phyloP scores from a whole-genome alignment of 2,329 filamentous ascomycete genomes.

The Sporothrix euskadiensis region DNA sequence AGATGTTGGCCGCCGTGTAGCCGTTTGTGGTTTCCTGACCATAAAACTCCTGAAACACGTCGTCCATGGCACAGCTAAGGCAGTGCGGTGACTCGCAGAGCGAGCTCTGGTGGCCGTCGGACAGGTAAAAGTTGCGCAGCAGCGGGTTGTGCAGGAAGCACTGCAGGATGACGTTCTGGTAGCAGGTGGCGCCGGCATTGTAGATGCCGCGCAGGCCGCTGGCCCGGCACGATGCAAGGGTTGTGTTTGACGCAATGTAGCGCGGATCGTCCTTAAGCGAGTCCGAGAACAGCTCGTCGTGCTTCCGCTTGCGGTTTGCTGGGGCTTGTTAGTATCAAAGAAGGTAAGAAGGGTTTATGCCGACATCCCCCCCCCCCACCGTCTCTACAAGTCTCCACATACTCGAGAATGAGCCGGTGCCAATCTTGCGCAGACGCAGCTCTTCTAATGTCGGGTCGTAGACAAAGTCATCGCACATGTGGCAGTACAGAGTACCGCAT shows the following conservation, averaged over 20 bases:
- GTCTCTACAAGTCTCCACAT: slow-evolving; percentile 36
- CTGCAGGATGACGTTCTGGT: slow-evolving; percentile 94
- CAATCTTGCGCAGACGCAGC: slow-evolving; percentile 68
- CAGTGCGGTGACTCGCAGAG: slow-evolving; percentile 68
- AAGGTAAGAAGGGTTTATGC: neutral
- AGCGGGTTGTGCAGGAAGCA: slow-evolving; percentile 92
- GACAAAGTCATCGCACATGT: slow-evolving; percentile 78
- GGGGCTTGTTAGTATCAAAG: neutral
- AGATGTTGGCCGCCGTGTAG: slow-evolving; percentile 85
- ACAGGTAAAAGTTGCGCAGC: slow-evolving; percentile 86
- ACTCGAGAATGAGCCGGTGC: slow-evolving; percentile 66
- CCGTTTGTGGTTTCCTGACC: slow-evolving; percentile 77
- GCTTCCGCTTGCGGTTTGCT: slow-evolving; percentile 70
- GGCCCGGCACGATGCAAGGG: slow-evolving; percentile 64
- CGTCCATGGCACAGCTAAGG: slow-evolving; percentile 69
- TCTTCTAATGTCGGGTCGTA: slow-evolving; percentile 81
- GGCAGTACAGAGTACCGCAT: slow-evolving; percentile 73
- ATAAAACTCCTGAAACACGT: slow-evolving; percentile 73
- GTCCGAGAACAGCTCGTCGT: slow-evolving; percentile 67
- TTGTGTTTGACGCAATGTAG: slow-evolving; percentile 77
- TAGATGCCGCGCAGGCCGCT: slow-evolving; percentile 89
- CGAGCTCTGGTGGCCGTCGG: slow-evolving; percentile 78
- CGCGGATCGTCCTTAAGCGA: slow-evolving; percentile 69
- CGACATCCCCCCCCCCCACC: neutral
- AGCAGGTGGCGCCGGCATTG: slow-evolving; percentile 98